Conservation (phyloP, 177 flowering plant species). For the Tripterygium wilfordii region DNA sequence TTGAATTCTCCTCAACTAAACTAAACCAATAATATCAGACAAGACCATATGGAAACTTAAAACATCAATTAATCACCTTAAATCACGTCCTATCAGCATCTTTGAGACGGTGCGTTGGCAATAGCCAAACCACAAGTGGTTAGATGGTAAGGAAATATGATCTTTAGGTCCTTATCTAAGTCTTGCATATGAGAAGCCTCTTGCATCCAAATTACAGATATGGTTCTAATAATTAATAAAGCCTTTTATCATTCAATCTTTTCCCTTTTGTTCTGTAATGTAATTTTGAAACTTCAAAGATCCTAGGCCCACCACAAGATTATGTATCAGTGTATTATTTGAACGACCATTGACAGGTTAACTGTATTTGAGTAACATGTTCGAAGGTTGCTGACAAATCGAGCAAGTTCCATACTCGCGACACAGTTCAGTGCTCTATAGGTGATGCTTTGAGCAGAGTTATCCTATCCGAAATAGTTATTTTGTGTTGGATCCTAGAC, state of each 20-base stretch:
- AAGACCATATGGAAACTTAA: no score
- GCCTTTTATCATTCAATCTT: not conserved
- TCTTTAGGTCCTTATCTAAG: no score
- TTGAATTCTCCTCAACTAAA: no score
- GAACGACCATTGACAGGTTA: conserved; percentile 8
- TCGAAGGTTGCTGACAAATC: conserved; percentile 21
- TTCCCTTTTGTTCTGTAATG: conserved; percentile 2
- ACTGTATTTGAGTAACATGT: conserved; percentile 16
- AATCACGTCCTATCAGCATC: no score
- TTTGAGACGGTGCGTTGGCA: no score
- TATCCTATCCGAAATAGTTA: conserved; percentile 19
- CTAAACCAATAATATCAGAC: no score
- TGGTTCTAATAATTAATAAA: not conserved
- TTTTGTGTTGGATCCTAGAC: conserved; percentile 30
- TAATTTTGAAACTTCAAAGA: conserved; percentile 10
- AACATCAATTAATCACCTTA: no score
- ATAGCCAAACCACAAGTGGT: no score
- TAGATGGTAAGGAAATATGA: no score
- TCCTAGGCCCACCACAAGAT: conserved; percentile 21
- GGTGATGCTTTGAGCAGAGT: conserved; percentile 8
- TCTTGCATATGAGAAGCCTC: no score
- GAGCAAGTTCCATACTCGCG: conserved; percentile 13
- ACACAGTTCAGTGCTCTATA: conserved; percentile 7
- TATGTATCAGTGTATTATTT: conserved; percentile 21
- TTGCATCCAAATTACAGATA: no score